phyloP scores from a whole-genome alignment of 1,284 basidiomycete species.

The Marasmius fiardii region DNA sequence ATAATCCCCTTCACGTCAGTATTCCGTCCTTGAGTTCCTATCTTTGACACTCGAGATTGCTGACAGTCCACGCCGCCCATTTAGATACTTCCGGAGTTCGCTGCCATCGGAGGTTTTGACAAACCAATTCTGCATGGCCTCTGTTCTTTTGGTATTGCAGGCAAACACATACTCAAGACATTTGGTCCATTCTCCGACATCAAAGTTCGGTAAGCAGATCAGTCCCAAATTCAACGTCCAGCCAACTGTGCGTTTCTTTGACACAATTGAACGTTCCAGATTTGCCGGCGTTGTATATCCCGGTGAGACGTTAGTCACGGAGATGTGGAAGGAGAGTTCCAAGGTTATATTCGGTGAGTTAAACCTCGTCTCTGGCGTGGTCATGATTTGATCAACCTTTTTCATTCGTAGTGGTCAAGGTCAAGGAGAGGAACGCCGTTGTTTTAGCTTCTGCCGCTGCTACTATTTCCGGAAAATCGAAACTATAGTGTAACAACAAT shows the following conservation, averaged over 20 bases:
- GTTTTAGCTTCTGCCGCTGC: conserved; percentile 77
- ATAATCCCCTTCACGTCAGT: conserved; percentile 87
- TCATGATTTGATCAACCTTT: not conserved
- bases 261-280: no score
- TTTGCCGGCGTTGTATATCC: conserved; percentile 93
- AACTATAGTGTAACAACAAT: no score
- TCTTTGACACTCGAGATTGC: no score
- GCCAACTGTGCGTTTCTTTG: no score
- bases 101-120: conserved; percentile 92
- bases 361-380: not conserved
- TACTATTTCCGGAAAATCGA: conserved; percentile 62
- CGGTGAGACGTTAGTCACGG: conserved; percentile 90
- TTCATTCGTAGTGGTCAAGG: conserved; percentile 55
- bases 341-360: conserved; percentile 85
- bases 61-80: not conserved
- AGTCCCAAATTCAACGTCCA: not conserved
- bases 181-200: conserved; percentile 91
- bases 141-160: conserved; percentile 91
- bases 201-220: conserved; percentile 78
- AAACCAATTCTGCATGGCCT: conserved; percentile 85
- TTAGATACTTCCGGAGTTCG: conserved; percentile 93
- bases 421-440: conserved; percentile 70
- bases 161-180: conserved; percentile 89
- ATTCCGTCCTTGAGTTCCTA: not conserved
- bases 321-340: conserved; percentile 97